Base-by-base conservation (phyloP, 2,329 filamentous ascomycete genomes). In the Gnomoniopsis smithogilvyi region DNA sequence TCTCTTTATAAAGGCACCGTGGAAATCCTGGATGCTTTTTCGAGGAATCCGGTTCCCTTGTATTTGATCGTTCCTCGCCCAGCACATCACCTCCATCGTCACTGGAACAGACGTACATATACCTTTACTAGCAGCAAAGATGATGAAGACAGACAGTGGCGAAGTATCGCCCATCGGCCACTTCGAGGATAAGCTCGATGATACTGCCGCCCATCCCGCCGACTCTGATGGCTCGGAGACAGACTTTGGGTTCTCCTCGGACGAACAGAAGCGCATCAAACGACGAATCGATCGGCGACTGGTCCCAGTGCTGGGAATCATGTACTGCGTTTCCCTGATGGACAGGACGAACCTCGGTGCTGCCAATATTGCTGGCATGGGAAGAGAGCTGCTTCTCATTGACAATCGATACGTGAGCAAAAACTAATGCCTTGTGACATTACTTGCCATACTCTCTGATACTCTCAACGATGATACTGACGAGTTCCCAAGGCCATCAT, bases 321-420 rank as follows among this genome's bases (percentile, higher is more conserved):
- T 92, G 74, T 93, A 93, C 72, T 91, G 88, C 69, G 79, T 91
- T 66, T 88, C 83, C 64, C 75, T 94, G 60, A 90, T 94, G 85
- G 91, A 95, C 68, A 80, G 91, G 34, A 91, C 88, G 2, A 94
- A 94, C 71, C 74, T 93, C 69, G 84, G 84, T n/a, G 78, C 84
- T 22, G 90, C 89, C 45, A 84, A 84, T 49, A 88, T 94, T 69
- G 90, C 91, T 21, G 90, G 82, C 54, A 83, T 85, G 80, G 66
- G 68, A 17, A 63, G 62, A 1, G 82, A 85, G 51, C 71, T 85
- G 26, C 50, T 67, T 3, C 70, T 85, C 6, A 68, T 75, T 1
- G 76, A 74, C 6, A 75, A 76, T 54, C 74, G 78, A 67, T 81
- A 80, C 51, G 77, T 79, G 58, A 66, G 75, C 64, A 51, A 3